These are phyloP conservation scores for Zizania latifolia DNA, from an alignment of 176 grass and related monocot species.

Conservation along the genomic window DNA sequence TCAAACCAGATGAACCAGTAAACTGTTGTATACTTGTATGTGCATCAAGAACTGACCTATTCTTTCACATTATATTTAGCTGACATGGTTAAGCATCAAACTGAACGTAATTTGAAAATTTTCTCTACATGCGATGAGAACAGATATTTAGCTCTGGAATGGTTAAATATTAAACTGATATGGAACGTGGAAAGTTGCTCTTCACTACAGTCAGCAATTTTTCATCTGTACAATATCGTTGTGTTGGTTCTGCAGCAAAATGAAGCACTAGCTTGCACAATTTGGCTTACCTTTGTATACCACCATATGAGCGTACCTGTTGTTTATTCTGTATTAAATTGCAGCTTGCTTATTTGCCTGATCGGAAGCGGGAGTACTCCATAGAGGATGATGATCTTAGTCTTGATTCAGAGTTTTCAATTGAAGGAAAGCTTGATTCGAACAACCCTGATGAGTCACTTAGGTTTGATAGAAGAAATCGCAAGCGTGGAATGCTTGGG, in stretches of 20 bases:
- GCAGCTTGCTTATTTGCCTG: slow-evolving; percentile 97
- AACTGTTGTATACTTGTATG: no score
- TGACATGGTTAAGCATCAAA: no score
- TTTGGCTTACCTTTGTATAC: not conserved
- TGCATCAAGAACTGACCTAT: no score
- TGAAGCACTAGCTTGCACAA: not conserved
- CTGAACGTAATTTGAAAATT: no score
- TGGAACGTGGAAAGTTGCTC: slow-evolving; percentile 1
- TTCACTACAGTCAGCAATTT: no score
- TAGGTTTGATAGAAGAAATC: slow-evolving; percentile 78
- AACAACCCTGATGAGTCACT: slow-evolving; percentile 52
- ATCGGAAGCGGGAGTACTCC: slow-evolving; percentile 72
- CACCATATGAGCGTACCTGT: not conserved
- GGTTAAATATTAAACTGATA: not conserved
- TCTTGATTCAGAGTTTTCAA: slow-evolving; percentile 83
- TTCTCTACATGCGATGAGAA: no score
- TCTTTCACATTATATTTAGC: no score
- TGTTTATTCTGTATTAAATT: slow-evolving; percentile 26
- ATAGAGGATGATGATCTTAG: slow-evolving; percentile 68
- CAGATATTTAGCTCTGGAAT: slow-evolving; percentile 23
- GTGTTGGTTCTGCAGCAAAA: not conserved
- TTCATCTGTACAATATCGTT: not conserved
- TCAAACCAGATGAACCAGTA: not conserved
- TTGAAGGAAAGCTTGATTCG: slow-evolving; percentile 62
- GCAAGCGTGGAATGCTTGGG: slow-evolving; percentile 84